Base-by-base conservation (phyloP, 116 monocot species). In the Phalaenopsis hybrid region DNA sequence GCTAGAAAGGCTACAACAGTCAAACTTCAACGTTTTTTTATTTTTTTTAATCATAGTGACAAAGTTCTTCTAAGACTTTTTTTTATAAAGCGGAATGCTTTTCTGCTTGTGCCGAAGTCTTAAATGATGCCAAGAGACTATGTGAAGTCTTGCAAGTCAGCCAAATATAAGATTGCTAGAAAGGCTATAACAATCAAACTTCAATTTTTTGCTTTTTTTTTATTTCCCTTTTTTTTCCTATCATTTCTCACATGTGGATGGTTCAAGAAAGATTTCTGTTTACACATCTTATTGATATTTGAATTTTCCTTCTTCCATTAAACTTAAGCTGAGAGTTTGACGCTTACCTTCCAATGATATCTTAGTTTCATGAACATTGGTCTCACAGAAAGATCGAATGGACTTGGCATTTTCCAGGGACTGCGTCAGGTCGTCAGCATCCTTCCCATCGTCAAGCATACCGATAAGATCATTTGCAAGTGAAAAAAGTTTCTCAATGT, bases 391-490 rank as follows among this genome's bases (percentile, higher is more conserved):
- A 65, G 81, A 85, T 23, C 63, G 57, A 46, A 93, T 80, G 28
- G 75, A 75, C 81, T 81, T 81, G 13, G 61, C 77, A 2, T 79
- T 87, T 33, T 89, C 87, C 78, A 78, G 13, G 10, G 81, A 76
- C 9, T 90, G 86, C 84, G 79, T 82, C 74, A 89, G 82, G 25
- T 34, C 80, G 44, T 93, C 89, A 1, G 17, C 86, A 76, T 93
- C 89, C 81, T 89, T 93, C 44, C 77, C 82, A 33, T 48, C 82
- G 13, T 78, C 69, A 45, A 90, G 81, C 2, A 92, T 79, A 23
- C 50, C 81, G 44, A 87, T 80, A 3, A 87, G 85, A 70, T 92
- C 92, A 58, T 88, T 87, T 11, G 82, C 88, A 44, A 92, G 85
- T 6, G 86, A 73, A 21, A 92, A 33, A 57, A 87, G 83, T 44